These are phyloP conservation scores for Gautieria morchelliformis DNA, from an alignment of 768 basidiomycete species.

Conservation along the genomic window DNA sequence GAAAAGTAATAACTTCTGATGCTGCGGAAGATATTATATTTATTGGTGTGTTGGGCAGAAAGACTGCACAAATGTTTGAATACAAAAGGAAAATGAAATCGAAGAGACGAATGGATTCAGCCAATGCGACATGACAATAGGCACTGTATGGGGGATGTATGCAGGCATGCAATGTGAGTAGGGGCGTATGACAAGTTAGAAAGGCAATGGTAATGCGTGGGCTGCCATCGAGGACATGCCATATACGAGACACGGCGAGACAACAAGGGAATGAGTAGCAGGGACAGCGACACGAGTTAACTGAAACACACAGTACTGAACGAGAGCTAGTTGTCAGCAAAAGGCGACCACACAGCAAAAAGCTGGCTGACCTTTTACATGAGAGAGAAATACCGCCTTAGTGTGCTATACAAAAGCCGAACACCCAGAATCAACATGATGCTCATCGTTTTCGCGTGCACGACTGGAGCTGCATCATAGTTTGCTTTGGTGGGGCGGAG, in stretches of 20 bases:
- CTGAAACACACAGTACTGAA: background rate
- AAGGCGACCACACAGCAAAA: background rate
- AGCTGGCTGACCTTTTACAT: constrained; percentile 1
- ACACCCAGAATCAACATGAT: background rate
- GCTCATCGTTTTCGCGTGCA: background rate
- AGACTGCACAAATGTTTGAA: too few species aligned
- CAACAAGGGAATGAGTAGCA: background rate
- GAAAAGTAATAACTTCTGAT: too few species aligned
- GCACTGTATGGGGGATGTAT: background rate
- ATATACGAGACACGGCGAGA: background rate
- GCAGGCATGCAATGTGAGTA: background rate
- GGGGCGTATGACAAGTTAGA: background rate
- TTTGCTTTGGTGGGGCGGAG: background rate
- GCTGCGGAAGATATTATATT: too few species aligned
- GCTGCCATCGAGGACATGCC: background rate
- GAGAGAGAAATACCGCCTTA: background rate
- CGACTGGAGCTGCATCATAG: background rate
- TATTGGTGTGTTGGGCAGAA: too few species aligned
- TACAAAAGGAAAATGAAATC: background rate
- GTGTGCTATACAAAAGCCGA: background rate
- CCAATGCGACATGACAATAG: background rate
- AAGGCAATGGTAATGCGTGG: background rate
- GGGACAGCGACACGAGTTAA: background rate
- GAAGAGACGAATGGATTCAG: background rate
- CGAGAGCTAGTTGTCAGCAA: too few species aligned